Evolutionary conservation across 1,284 basidiomycete genomes (phyloP).

Genomic region (Peniophora sp.): DNA sequence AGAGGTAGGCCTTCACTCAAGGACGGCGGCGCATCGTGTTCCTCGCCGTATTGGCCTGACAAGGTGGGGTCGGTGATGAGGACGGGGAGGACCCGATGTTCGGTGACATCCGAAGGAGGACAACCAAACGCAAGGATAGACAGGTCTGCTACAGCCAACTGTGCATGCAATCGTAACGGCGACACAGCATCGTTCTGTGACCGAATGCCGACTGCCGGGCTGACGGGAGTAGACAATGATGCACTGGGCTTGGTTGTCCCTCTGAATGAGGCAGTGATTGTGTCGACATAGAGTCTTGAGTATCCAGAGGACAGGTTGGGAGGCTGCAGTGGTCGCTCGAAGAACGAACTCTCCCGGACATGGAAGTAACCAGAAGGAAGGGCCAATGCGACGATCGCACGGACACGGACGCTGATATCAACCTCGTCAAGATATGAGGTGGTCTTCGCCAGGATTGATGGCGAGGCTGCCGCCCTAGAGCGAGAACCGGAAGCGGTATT

Average conservation of each 20-base stretch:
- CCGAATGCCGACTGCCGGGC: no score
- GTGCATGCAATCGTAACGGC: slow-evolving; percentile 9
- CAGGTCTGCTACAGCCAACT: slow-evolving; percentile 37
- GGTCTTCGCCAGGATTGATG: slow-evolving; percentile 10
- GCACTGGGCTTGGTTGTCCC: no score
- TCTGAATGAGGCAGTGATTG: slow-evolving; percentile 19
- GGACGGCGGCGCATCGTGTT: slow-evolving; percentile 22
- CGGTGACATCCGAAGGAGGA: neutral
- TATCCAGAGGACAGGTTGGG: slow-evolving; percentile 42
- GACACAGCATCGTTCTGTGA: neutral
- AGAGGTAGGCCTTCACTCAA: neutral
- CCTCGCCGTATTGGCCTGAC: slow-evolving; percentile 35
- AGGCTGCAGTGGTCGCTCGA: slow-evolving; percentile 47
- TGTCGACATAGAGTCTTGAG: slow-evolving; percentile 51
- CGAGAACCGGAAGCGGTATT: neutral
- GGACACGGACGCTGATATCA: slow-evolving; percentile 29
- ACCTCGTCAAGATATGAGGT: slow-evolving; percentile 20
- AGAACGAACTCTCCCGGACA: slow-evolving; percentile 33
- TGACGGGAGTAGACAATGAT: no score
- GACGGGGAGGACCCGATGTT: slow-evolving; percentile 42
- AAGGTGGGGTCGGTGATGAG: slow-evolving; percentile 58
- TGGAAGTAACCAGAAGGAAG: slow-evolving; percentile 21
- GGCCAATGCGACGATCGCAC: slow-evolving; percentile 44
- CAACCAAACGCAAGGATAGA: slow-evolving; percentile 41
- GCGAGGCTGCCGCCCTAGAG: slow-evolving; percentile 3